Evolutionary conservation across 2,329 filamentous ascomycete genomes (phyloP), one percentile per base, ranked within the genome.

Genomic region (Xylariales sp.): DNA sequence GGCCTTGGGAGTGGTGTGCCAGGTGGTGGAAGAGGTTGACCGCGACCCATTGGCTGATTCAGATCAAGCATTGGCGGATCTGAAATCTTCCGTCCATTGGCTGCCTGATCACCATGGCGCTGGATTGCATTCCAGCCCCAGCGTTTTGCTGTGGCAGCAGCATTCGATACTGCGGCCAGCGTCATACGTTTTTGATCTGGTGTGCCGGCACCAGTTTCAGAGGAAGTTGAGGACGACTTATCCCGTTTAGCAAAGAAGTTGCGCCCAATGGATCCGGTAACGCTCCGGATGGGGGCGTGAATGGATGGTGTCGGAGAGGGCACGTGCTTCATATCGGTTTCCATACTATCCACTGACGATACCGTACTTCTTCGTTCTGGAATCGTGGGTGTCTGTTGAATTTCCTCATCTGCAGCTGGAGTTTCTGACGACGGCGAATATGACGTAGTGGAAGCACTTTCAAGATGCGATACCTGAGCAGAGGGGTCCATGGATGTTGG

Each of bases 31-130:
- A 60, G 41, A 2, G 57, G 57, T 14, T 58, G 56, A 6, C 57
- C 57, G 7, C 57, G 54, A 12, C 57, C 57, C 57, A 60, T 60
- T 16, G 57, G 57, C 34, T 55, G 52, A 38, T 56, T 59, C 8
- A 58, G 43, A 33, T 59, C 56, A 12, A 59, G 43, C 2, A 49
- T n/a, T 10, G 41, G 50, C 16, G 54, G 46, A 37, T 60, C 56
- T 5, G 56, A 55, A 12, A 53, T 40, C 36, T 57, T 58, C 19
- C 53, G 51, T 18, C 52, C 52, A 27, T 57, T 51, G 7, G 43
- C 38, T 17, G 47, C 54, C 28, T 42, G 51, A 5, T 58, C 55
- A 16, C 41, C 40, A 33, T 57, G 54, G 7, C 55, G 49, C 20
- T 59, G 56, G 37, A 59, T 53, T 3, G 57, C 57, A 32, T 54